These are phyloP conservation scores for Plantago ovata DNA, from an alignment of 257 asterid genomes.

Conservation along the genomic window DNA sequence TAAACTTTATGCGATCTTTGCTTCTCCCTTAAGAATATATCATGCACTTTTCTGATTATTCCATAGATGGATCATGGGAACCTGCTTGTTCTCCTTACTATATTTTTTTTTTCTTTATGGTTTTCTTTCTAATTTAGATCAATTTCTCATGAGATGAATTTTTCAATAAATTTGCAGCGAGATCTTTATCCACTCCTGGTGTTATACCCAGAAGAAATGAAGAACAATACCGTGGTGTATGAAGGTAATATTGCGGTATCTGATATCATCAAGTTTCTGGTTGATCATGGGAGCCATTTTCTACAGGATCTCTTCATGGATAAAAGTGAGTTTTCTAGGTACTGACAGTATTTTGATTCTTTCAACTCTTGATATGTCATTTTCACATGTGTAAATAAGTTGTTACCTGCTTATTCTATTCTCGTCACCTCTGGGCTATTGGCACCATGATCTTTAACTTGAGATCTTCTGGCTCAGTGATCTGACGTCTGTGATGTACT, in stretches of 20 bases:
- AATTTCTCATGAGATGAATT: slow-evolving; percentile 17
- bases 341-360: slow-evolving; percentile 3
- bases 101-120: background rate
- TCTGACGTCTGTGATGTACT: too few relatives aligned
- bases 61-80: background rate
- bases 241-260: slow-evolving; percentile 73
- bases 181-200: slow-evolving; percentile 79
- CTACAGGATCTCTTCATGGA: slow-evolving; percentile 38
- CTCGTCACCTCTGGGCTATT: background rate
- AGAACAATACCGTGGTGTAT: slow-evolving; percentile 47
- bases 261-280: slow-evolving; percentile 65
- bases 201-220: slow-evolving; percentile 70
- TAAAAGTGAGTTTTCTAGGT: slow-evolving; percentile 47
- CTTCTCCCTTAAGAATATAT: too few relatives aligned
- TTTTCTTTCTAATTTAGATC: background rate
- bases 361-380: slow-evolving; percentile 7
- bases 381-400: slow-evolving; percentile 12
- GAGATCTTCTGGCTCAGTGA: too few relatives aligned
- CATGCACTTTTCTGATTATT: background rate
- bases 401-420: slow-evolving; percentile 9
- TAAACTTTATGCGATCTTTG: too few relatives aligned
- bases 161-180: slow-evolving; percentile 52
- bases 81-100: background rate
- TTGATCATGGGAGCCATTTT: slow-evolving; percentile 58
- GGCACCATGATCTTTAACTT: too few relatives aligned